Evolutionary conservation across 768 basidiomycete genomes (phyloP).

Genomic region (Lenzites betulinus): DNA sequence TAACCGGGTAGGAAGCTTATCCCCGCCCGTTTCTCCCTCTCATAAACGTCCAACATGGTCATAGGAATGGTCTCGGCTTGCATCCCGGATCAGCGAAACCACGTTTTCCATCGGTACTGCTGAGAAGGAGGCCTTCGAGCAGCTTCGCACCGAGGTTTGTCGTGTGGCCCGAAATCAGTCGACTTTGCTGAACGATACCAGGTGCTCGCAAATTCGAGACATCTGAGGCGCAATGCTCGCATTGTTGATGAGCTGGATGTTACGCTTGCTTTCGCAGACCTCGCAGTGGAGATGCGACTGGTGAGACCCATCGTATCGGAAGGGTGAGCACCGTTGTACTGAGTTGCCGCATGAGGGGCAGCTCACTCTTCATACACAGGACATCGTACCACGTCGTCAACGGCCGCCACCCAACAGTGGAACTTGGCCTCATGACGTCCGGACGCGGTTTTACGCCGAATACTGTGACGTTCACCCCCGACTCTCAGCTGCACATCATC

Average conservation of each 20-base stretch:
- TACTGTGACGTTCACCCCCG: conserved; percentile 60
- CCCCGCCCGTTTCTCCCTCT: background rate
- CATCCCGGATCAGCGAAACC: conserved; percentile 63
- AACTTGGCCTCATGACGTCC: conserved; percentile 74
- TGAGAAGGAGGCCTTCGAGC: conserved; percentile 76
- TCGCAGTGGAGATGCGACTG: conserved; percentile 79
- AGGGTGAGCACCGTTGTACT: conserved; percentile 49
- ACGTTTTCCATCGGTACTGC: conserved; percentile 50
- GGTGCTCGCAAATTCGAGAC: conserved; percentile 60
- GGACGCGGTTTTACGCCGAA: conserved; percentile 87
- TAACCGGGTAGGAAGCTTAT: conserved; percentile 36
- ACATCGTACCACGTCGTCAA: conserved; percentile 66
- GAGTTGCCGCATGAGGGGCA: background rate
- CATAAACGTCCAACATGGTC: too few relatives aligned
- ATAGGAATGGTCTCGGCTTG: conserved; percentile 77
- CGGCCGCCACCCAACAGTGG: conserved; percentile 93
- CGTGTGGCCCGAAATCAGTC: background rate
- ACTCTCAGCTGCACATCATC: conserved; percentile 74
- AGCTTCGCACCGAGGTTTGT: conserved; percentile 65
- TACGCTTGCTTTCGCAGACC: conserved; percentile 73
- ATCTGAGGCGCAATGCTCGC: conserved; percentile 72
- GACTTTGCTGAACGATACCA: conserved; percentile 30
- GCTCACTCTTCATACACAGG: conserved; percentile 34
- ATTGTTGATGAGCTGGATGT: conserved; percentile 90
- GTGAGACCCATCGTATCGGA: conserved; percentile 69